phyloP scores from a whole-genome alignment of 2,329 filamentous ascomycete genomes.

The Scopulariopsis brevicaulis region DNA sequence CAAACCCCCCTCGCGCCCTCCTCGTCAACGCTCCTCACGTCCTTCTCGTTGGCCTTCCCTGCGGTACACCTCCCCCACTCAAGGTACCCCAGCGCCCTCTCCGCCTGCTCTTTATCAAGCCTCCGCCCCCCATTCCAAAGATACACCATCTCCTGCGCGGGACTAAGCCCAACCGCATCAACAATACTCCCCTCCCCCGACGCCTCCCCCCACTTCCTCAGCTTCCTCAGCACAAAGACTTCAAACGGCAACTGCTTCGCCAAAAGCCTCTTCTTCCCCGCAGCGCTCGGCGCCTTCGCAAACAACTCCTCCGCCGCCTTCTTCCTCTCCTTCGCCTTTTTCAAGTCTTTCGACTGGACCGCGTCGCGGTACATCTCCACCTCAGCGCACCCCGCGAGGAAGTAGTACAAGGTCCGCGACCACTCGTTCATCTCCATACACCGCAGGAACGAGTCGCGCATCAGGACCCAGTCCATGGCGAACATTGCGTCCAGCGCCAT shows the following conservation, averaged over 20 bases:
- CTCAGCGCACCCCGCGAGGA: conserved; percentile 68
- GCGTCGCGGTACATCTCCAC: conserved; percentile 69
- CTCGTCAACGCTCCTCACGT: conserved; percentile 44
- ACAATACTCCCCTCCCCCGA: conserved; percentile 59
- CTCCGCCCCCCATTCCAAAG: conserved; percentile 86
- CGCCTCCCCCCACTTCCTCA: conserved; percentile 78
- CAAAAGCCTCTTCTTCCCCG: conserved; percentile 85
- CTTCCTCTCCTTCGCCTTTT: conserved; percentile 44
- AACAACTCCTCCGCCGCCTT: conserved; percentile 58
- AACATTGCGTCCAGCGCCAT: conserved; percentile 69
- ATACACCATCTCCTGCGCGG: conserved; percentile 83
- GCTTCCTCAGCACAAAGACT: conserved; percentile 69
- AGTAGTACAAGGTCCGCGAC: conserved; percentile 84
- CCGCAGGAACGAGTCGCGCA: conserved; percentile 61
- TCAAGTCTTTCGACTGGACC: conserved; percentile 25
- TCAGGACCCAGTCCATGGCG: conserved; percentile 62
- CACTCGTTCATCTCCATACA: conserved; percentile 79
- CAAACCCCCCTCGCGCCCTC: conserved; percentile 55
- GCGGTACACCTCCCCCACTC: conserved; percentile 52
- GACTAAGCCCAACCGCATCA: conserved; percentile 72
- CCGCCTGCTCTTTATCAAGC: conserved; percentile 57
- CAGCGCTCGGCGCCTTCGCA: conserved; percentile 57
- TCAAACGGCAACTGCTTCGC: conserved; percentile 84
- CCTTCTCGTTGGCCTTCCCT: conserved; percentile 29
- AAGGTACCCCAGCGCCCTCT: conserved; percentile 50